phyloP scores from a whole-genome alignment of 78 protist genomes.

The Cavenderia fasciculata region DNA sequence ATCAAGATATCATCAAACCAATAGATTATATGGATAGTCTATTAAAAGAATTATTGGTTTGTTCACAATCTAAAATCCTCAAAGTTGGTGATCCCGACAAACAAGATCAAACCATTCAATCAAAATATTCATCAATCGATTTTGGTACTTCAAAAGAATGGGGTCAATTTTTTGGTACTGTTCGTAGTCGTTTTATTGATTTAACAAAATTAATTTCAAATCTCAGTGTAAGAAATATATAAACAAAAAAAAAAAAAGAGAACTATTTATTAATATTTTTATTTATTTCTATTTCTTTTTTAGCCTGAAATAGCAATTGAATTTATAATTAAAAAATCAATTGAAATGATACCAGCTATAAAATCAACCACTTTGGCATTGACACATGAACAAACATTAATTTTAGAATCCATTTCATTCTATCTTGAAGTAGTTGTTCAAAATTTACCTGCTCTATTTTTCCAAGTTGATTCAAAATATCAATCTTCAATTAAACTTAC shows the following conservation, averaged over 20 bases:
- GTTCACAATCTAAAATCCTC: conserved; percentile 1
- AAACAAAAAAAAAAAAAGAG: too few species aligned
- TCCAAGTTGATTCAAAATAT: not conserved
- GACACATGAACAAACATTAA: conserved; percentile 56
- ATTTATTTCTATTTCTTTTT: not conserved
- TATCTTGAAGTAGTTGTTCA: not conserved
- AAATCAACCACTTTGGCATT: not conserved
- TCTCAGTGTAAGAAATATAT: not conserved
- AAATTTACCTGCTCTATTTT: not conserved
- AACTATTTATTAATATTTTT: too few species aligned
- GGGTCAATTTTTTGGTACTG: conserved; percentile 27
- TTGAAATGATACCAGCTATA: not conserved
- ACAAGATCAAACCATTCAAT: not conserved
- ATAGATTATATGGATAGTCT: not conserved
- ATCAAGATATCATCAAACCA: not conserved
- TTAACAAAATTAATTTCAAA: conserved; percentile 14
- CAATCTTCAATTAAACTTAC: not conserved
- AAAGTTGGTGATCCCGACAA: conserved; percentile 55
- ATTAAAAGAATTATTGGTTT: not conserved
- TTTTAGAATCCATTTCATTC: conserved; percentile 26
- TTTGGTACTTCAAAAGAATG: conserved; percentile 58
- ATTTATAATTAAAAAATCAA: not conserved
- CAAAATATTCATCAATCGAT: conserved; percentile 37
- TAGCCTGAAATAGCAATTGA: conserved; percentile 9
- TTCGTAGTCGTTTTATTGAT: conserved; percentile 8